phyloP scores from a whole-genome alignment of 352 stramenopile genomes.

The Phytopythium boreale region DNA sequence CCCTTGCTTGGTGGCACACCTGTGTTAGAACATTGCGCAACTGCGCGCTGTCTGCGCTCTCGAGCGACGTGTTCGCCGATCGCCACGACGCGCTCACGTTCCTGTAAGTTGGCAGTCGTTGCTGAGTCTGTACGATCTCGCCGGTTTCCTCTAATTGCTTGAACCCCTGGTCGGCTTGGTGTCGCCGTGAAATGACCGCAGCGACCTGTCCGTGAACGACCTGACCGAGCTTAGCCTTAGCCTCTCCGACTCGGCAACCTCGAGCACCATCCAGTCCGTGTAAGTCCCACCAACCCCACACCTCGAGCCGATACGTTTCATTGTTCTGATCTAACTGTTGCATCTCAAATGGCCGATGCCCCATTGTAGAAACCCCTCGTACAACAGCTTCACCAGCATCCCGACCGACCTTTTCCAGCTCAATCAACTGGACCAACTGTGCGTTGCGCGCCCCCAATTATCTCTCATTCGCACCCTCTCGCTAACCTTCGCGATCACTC shows the following conservation, averaged over 20 bases:
- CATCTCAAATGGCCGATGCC: neutral
- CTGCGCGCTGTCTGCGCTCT: conserved; percentile 15
- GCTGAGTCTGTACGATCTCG: neutral
- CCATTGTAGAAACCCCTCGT: conserved; percentile 25
- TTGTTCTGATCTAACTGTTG: neutral
- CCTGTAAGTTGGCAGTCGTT: conserved; percentile 9
- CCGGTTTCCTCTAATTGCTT: neutral
- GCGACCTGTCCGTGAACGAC: conserved; percentile 19
- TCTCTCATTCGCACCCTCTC: neutral
- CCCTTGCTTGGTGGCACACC: neutral
- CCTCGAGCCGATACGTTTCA: neutral
- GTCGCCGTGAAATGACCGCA: conserved; percentile 2
- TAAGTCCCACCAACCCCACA: conserved; percentile 3
- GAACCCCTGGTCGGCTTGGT: too few relatives aligned
- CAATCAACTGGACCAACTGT: conserved; percentile 22
- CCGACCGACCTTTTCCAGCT: conserved; percentile 21
- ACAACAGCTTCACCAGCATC: conserved; percentile 34
- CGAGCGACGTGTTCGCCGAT: conserved; percentile 12
- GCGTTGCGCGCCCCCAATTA: neutral
- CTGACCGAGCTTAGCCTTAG: conserved; percentile 12
- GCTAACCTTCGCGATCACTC: neutral
- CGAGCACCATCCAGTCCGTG: conserved; percentile 13
- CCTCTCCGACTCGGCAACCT: neutral
- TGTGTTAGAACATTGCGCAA: conserved; percentile 17
- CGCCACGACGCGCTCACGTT: conserved; percentile 3